Evolutionary conservation across 2,329 filamentous ascomycete species (phyloP).

Genomic region (Nemania serpens): DNA sequence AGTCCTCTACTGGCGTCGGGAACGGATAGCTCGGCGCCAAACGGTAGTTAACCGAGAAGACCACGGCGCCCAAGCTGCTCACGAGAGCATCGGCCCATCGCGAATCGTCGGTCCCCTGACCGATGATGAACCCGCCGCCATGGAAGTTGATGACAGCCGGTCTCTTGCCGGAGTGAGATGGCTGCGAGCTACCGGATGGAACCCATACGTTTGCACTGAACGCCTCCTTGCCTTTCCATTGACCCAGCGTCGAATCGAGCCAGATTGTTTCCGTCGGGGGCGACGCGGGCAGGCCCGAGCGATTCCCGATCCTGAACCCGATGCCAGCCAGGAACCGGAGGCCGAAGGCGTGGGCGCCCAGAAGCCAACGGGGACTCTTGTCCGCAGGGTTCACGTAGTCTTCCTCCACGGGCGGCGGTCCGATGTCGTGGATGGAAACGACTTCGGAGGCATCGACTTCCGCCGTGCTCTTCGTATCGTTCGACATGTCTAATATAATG

Average conservation of each 20-base stretch:
- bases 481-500: slow-evolving; percentile 5
- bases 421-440: slow-evolving; percentile 25
- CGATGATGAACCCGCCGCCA: slow-evolving; percentile 68
- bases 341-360: slow-evolving; percentile 34
- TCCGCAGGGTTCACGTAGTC: slow-evolving; percentile 35
- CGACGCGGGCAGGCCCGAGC: slow-evolving; percentile 17
- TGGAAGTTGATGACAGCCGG: slow-evolving; percentile 68
- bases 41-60: slow-evolving; percentile 69
- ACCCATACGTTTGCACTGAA: slow-evolving; percentile 37
- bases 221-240: slow-evolving; percentile 30
- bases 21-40: slow-evolving; percentile 67
- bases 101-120: slow-evolving; percentile 65
- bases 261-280: slow-evolving; percentile 32
- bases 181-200: slow-evolving; percentile 32
- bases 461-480: slow-evolving; percentile 7
- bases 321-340: slow-evolving; percentile 32
- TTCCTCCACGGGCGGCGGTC: slow-evolving; percentile 32
- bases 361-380: slow-evolving; percentile 35
- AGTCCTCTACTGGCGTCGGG: slow-evolving; percentile 67
- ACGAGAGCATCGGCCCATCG: slow-evolving; percentile 61
- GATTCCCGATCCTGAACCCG: slow-evolving; percentile 34
- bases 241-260: slow-evolving; percentile 36
- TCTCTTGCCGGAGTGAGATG: slow-evolving; percentile 28
- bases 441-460: slow-evolving; percentile 21
- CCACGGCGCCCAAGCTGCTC: slow-evolving; percentile 57